Evolutionary conservation across 768 basidiomycete genomes (phyloP).

Genomic region (Megacollybia marginata): DNA sequence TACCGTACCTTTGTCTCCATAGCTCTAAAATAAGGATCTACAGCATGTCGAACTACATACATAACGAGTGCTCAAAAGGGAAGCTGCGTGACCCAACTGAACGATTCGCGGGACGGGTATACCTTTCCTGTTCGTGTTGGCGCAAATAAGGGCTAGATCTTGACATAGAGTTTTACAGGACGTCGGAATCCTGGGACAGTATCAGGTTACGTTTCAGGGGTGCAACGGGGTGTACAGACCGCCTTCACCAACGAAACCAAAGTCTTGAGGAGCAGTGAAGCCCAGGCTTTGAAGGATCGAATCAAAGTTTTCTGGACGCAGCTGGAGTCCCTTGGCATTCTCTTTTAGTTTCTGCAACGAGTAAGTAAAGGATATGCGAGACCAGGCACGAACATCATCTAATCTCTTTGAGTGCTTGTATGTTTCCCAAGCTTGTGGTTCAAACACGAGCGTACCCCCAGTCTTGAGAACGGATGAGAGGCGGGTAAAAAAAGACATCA

Average conservation of each 20-base stretch:
- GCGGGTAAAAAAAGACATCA: slow-evolving; percentile 61
- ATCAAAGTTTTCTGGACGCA: slow-evolving; percentile 61
- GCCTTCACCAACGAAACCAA: slow-evolving; percentile 57
- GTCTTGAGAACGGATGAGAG: slow-evolving; percentile 48
- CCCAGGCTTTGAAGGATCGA: slow-evolving; percentile 35
- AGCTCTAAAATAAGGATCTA: no score
- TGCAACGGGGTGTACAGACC: slow-evolving; percentile 32
- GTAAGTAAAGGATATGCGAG: neutral
- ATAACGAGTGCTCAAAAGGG: no score
- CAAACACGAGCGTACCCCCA: slow-evolving; percentile 67
- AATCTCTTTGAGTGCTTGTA: slow-evolving; percentile 74
- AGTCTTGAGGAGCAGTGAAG: slow-evolving; percentile 40
- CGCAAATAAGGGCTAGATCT: slow-evolving; percentile 15
- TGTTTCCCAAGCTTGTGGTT: slow-evolving; percentile 81
- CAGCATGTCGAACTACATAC: no score
- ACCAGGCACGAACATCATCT: slow-evolving; percentile 35
- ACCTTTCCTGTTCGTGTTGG: no score
- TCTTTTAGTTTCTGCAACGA: slow-evolving; percentile 44
- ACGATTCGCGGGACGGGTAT: no score
- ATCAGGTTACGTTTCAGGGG: neutral
- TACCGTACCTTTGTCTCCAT: no score
- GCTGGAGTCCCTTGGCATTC: slow-evolving; percentile 43
- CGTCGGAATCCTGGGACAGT: slow-evolving; percentile 45
- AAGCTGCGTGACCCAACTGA: no score
- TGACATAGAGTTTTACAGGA: slow-evolving; percentile 57